A percentile compares a stretch with the other conserved stretches of the same genome.
Conservation (phyloP, 768 basidiomycete species). For the Dendrothele bispora region DNA sequence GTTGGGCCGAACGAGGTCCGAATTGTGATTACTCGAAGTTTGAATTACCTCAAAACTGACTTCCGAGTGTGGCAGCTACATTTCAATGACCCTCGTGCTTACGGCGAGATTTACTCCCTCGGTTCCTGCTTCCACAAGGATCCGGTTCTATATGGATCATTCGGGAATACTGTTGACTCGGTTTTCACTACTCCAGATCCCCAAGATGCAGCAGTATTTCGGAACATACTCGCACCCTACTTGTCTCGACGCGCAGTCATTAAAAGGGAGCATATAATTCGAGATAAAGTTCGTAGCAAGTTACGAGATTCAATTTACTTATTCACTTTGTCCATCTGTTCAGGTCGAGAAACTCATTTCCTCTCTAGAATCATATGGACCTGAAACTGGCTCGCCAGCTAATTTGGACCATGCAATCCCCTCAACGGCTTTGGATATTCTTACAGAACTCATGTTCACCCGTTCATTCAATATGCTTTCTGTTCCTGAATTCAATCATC, state of each 20-base stretch:
- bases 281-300: slow-evolving; percentile 12
- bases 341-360: background rate
- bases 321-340: no score
- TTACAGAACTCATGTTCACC: slow-evolving; percentile 14
- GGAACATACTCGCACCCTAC: slow-evolving; percentile 15
- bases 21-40: no score
- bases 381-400: slow-evolving; percentile 4
- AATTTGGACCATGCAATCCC: slow-evolving; percentile 16
- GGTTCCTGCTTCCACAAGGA: slow-evolving; percentile 17
- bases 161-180: slow-evolving; percentile 9
- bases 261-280: slow-evolving; percentile 8
- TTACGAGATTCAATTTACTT: background rate
- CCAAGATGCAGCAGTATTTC: slow-evolving; percentile 10
- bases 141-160: slow-evolving; percentile 10
- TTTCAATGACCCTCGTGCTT: slow-evolving; percentile 20
- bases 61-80: slow-evolving; percentile 15
- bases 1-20: slow-evolving; percentile 25
- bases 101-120: slow-evolving; percentile 19
- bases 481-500: slow-evolving; percentile 10
- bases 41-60: background rate
- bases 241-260: slow-evolving; percentile 17
- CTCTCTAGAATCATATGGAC: slow-evolving; percentile 4
- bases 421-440: slow-evolving; percentile 14
- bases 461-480: slow-evolving; percentile 9
- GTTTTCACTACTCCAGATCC: slow-evolving; percentile 13